A percentile compares a stretch with the other conserved stretches of the same genome.
Conservation (phyloP, 83 land plant genomes). For the Diphasiastrum complanatum region DNA sequence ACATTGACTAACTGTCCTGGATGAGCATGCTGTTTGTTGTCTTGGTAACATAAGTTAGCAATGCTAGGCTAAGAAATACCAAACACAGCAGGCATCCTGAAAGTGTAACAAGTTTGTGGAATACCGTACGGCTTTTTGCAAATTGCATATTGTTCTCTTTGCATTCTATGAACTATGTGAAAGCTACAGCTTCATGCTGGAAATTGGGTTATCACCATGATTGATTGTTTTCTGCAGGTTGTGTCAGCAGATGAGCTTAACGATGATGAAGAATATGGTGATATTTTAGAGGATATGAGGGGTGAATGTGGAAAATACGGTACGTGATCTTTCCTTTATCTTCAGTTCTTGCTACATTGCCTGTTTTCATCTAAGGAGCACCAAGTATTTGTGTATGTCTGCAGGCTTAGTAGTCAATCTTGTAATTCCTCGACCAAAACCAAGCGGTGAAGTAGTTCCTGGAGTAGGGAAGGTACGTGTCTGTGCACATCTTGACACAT, state of each 20-base stretch:
- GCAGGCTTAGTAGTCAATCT: not conserved
- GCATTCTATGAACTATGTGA: too few species aligned
- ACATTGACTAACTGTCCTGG: too few species aligned
- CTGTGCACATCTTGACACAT: not conserved
- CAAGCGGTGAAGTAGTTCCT: not conserved
- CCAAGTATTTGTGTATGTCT: not conserved
- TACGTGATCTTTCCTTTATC: not conserved
- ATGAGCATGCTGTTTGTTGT: too few species aligned
- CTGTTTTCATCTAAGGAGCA: not conserved
- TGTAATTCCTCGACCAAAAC: not conserved
- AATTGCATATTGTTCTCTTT: too few species aligned
- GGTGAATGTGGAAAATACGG: conserved; percentile 16
- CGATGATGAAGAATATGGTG: conserved; percentile 9
- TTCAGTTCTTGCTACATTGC: not conserved
- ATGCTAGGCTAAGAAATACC: too few species aligned
- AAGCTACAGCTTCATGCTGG: too few species aligned
- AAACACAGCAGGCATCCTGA: too few species aligned
- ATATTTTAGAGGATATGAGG: conserved; percentile 9
- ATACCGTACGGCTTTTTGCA: too few species aligned
- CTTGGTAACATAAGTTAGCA: too few species aligned
- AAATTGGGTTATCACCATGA: too few species aligned
- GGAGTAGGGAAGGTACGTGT: not conserved
- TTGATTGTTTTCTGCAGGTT: conserved; percentile 12
- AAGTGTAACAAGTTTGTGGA: too few species aligned
- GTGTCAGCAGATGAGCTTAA: conserved; percentile 13